These are phyloP conservation scores for Breviolum minutum DNA, from an alignment of 73 alveolate genomes.

Conservation along the genomic window DNA sequence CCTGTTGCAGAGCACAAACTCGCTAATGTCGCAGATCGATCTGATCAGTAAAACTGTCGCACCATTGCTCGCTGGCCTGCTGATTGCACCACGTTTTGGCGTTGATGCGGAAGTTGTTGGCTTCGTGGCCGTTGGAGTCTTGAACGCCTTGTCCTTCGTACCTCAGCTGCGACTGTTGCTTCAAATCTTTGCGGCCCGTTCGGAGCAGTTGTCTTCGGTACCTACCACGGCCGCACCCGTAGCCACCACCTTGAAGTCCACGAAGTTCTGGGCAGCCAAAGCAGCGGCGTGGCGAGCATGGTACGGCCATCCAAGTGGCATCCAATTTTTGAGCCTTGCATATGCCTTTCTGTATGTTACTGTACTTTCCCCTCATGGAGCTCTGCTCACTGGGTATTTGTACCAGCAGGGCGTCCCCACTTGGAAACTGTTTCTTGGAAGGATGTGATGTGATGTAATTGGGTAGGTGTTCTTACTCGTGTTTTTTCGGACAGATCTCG, in stretches of 20 bases:
- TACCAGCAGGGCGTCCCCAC: conserved; percentile 38
- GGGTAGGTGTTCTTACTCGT: not conserved
- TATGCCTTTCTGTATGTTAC: conserved; percentile 69
- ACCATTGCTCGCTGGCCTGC: conserved; percentile 49
- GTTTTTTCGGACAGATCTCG: not conserved
- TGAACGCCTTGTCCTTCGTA: conserved; percentile 50
- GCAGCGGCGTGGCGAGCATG: conserved; percentile 76
- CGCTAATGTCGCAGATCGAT: conserved; percentile 79
- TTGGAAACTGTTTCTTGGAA: conserved; percentile 45
- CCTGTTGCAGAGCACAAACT: conserved; percentile 32
- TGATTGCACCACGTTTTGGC: not conserved
- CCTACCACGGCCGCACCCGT: conserved; percentile 28
- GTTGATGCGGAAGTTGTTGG: not conserved
- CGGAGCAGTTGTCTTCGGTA: not conserved
- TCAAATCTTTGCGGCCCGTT: conserved; percentile 48
- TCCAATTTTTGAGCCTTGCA: conserved; percentile 68
- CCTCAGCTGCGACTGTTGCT: conserved; percentile 77
- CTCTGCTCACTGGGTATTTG: conserved; percentile 71
- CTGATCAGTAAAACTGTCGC: conserved; percentile 41
- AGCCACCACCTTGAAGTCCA: conserved; percentile 70
- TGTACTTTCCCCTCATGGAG: conserved; percentile 89
- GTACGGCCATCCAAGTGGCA: conserved; percentile 85
- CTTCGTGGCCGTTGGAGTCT: not conserved
- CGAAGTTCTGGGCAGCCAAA: conserved; percentile 42
- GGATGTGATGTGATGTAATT: not conserved